Percentiles rank a stretch among this genome's conserved stretches.
Conservation (phyloP, 305 asterid genomes). For the Rubia tinctorum region DNA sequence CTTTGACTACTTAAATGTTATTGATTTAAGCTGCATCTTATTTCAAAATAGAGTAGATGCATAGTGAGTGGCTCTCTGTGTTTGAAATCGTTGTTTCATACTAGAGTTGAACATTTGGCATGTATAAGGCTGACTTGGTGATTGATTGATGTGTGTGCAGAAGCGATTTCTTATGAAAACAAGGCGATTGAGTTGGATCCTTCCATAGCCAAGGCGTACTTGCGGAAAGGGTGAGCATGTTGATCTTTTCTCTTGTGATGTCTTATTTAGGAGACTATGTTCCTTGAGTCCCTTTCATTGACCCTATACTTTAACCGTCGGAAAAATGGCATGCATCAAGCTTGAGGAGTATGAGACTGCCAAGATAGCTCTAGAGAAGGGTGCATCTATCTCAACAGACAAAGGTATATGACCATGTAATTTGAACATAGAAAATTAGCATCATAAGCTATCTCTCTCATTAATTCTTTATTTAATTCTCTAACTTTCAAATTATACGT, state of each 20-base stretch:
- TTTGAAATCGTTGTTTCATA: neutral
- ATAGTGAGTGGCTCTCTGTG: neutral
- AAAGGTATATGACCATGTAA: too few relatives aligned
- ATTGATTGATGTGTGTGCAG: conserved; percentile 35
- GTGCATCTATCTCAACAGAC: conserved; percentile 80
- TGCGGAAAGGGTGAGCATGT: conserved; percentile 75
- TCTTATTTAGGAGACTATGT: neutral
- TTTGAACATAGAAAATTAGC: too few relatives aligned
- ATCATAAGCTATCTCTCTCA: too few relatives aligned
- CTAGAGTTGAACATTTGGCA: neutral
- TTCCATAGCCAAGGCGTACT: conserved; percentile 67
- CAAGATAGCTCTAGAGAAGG: conserved; percentile 70
- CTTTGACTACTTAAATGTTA: neutral
- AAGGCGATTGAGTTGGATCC: conserved; percentile 72
- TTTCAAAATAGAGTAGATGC: too few relatives aligned
- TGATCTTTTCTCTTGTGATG: neutral
- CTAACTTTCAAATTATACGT: too few relatives aligned
- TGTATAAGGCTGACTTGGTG: neutral
- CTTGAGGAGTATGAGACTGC: conserved; percentile 97
- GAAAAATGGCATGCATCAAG: conserved; percentile 76
- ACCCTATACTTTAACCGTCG: neutral
- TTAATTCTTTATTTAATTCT: too few relatives aligned
- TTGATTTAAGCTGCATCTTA: neutral
- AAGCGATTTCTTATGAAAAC: conserved; percentile 86
- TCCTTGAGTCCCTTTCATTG: neutral